Evolutionary conservation across 768 basidiomycete species (phyloP).

Genomic region (Sarcomyxa edulis): DNA sequence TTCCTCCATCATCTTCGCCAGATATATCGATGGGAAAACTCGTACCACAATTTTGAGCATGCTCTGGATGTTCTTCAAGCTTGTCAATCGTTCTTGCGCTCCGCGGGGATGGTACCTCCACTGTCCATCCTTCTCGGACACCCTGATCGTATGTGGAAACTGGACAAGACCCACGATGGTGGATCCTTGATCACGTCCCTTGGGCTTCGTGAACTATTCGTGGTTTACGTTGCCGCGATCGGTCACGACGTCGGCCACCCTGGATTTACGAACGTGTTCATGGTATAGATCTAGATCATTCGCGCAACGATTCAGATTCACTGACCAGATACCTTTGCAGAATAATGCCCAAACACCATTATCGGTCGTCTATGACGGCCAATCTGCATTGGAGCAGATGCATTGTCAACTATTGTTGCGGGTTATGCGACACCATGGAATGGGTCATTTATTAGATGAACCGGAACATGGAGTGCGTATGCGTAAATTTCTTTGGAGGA

Average conservation of each 20-base stretch:
- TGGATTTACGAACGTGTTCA: slow-evolving; percentile 88
- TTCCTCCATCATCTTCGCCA: slow-evolving; percentile 87
- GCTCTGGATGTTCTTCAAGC: slow-evolving; percentile 96
- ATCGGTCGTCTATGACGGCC: slow-evolving; percentile 82
- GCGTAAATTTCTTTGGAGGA: slow-evolving; percentile 71
- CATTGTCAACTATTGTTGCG: slow-evolving; percentile 79
- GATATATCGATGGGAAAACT: slow-evolving; percentile 86
- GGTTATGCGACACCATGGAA: slow-evolving; percentile 75
- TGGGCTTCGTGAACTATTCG: slow-evolving; percentile 70
- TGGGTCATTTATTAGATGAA: slow-evolving; percentile 63
- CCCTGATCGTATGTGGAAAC: slow-evolving; percentile 38
- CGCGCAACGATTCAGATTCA: too few species aligned
- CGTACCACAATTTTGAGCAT: slow-evolving; percentile 98
- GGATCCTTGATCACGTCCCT: slow-evolving; percentile 39
- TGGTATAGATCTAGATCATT: slow-evolving; percentile 75
- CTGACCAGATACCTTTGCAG: slow-evolving; percentile 31
- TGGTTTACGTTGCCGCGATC: slow-evolving; percentile 86
- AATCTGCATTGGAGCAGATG: slow-evolving; percentile 89
- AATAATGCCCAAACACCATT: slow-evolving; percentile 92
- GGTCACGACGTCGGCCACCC: slow-evolving; percentile 98
- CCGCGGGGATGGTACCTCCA: slow-evolving; percentile 78
- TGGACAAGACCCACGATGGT: slow-evolving; percentile 28
- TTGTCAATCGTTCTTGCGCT: slow-evolving; percentile 75
- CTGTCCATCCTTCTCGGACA: slow-evolving; percentile 57
- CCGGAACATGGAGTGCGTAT: slow-evolving; percentile 42